phyloP scores from a whole-genome alignment of 2,329 filamentous ascomycete species.

The Alternaria incomplexa region DNA sequence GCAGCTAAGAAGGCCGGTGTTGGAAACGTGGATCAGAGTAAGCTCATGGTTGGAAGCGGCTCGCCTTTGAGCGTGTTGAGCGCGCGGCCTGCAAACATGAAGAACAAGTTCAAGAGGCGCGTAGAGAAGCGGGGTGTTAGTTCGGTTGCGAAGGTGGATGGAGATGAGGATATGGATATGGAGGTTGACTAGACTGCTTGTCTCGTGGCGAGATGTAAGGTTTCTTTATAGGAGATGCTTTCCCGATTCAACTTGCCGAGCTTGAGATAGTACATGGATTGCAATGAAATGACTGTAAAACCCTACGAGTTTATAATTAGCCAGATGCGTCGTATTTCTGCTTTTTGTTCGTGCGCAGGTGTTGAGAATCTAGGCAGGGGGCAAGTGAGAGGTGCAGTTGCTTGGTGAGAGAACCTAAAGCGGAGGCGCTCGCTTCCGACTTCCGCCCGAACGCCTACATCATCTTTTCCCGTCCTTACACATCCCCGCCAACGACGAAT shows the following conservation, averaged over 20 bases:
- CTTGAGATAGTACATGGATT: background rate
- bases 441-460: constrained; percentile 11
- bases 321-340: background rate
- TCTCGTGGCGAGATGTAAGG: background rate
- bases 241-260: background rate
- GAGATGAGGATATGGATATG: constrained; percentile 1
- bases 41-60: background rate
- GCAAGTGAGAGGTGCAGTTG: background rate
- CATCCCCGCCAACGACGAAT: constrained; percentile 16
- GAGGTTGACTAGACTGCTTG: constrained; percentile 4
- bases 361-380: background rate
- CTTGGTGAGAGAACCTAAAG: background rate
- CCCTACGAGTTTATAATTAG: background rate
- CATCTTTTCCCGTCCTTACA: constrained; percentile 17
- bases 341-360: background rate
- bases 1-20: background rate
- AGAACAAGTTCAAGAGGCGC: background rate
- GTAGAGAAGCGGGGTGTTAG: background rate
- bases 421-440: constrained; percentile 18
- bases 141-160: background rate
- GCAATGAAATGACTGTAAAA: background rate
- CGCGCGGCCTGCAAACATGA: background rate
- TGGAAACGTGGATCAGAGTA: background rate
- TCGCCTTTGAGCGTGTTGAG: background rate
- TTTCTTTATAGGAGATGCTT: background rate